Evolutionary conservation across 2,329 filamentous ascomycete species (phyloP), one percentile per base, ranked within the genome.

Genomic region (Mycosphaerella sp.): DNA sequence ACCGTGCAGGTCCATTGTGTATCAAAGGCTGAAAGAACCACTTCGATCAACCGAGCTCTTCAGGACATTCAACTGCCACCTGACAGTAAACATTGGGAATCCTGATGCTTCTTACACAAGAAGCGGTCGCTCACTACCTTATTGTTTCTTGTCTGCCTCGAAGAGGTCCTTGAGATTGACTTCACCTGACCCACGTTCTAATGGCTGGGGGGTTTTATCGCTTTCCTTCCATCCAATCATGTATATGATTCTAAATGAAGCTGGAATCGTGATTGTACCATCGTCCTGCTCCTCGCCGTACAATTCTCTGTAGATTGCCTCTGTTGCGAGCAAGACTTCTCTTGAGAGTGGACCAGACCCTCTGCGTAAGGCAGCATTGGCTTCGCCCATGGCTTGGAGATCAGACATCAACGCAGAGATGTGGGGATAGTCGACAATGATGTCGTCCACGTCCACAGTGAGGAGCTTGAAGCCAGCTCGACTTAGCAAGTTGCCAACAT

Each of bases 181-280:
- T 66, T 95, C 78, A 8, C 88, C 93, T 58, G 85, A 95, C 0
- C 93, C 93, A 59, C 93, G 80, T 59, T 84, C 72, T 52, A 97
- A 72, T 4, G 93, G 90, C 70, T 91, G 77, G 2, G 84, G 77
- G 71, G 97, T 90, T 47, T 84, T 80, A 27, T 79, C 78, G 1
- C 87, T 85, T 59, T 90, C 87, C 67, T 91, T 94, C 93, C 93
- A 98, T 0, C 93, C 93, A 70, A 98, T 98, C 90, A 97, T 96
- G 70, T 93, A 95, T 55, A 98, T 96, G 61, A 95, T 79, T 60
- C 93, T 80, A 66, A 96, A 98, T 0, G 93, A 98, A 1, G 93
- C 93, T 0, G 93, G 93, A 2, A 77, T 59, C 2, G 74, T 80
- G 3, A 75, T 54, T 2, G 73, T 79, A 16, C 80, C 86, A 62